Percentiles rank a stretch among this genome's conserved stretches.
Evolutionary conservation across 2,329 filamentous ascomycete genomes (phyloP).

Genomic region (Dothiorella sarmentorum): DNA sequence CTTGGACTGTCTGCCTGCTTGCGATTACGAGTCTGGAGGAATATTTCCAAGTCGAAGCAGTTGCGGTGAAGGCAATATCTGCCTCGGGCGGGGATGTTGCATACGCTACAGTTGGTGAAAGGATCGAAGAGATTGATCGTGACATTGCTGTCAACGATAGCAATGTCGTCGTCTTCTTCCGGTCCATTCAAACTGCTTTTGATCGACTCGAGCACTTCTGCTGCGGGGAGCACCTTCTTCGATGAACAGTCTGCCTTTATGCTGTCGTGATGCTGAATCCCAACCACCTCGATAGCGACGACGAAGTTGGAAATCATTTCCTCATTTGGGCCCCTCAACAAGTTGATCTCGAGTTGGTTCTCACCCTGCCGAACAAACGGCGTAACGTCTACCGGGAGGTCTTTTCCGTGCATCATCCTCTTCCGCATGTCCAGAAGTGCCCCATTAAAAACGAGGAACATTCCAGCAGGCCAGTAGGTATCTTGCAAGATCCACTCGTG

Average conservation of each 20-base stretch:
- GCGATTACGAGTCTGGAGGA: conserved; percentile 61
- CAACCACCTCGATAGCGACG: conserved; percentile 68
- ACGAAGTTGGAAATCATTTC: conserved; percentile 48
- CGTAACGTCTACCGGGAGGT: conserved; percentile 74
- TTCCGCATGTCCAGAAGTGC: conserved; percentile 55
- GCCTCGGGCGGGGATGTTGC: conserved; percentile 69
- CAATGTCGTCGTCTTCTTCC: conserved; percentile 48
- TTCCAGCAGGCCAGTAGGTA: conserved; percentile 64
- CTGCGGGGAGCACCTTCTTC: conserved; percentile 38
- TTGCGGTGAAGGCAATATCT: conserved; percentile 70
- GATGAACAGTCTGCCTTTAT: conserved; percentile 32
- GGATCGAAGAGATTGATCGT: conserved; percentile 48
- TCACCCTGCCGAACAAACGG: conserved; percentile 52
- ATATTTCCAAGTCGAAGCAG: conserved; percentile 86
- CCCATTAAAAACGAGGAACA: conserved; percentile 68
- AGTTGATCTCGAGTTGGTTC: conserved; percentile 58
- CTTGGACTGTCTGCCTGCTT: conserved; percentile 25
- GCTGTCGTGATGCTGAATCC: conserved; percentile 45
- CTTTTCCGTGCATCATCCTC: conserved; percentile 70
- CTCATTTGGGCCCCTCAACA: conserved; percentile 31
- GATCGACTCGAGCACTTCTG: conserved; percentile 57
- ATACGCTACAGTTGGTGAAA: conserved; percentile 50
- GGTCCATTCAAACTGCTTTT: conserved; percentile 40
- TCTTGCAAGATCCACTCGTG: conserved; percentile 61
- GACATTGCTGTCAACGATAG: conserved; percentile 38